These are phyloP conservation scores for Sabuloglossum arenarium DNA, from an alignment of 495 filamentous ascomycete species.

Conservation along the genomic window DNA sequence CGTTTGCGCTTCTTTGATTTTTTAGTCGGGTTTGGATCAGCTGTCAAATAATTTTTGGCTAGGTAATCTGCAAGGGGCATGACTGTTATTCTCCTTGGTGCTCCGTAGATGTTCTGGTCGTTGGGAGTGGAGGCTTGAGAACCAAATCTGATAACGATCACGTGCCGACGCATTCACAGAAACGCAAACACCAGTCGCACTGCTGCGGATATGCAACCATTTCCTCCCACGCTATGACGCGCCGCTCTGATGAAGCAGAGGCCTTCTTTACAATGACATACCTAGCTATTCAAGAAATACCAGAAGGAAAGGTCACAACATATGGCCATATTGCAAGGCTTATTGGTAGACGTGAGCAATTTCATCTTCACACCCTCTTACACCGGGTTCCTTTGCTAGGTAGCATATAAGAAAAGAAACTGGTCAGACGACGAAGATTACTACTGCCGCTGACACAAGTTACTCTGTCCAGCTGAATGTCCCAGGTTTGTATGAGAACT, in stretches of 20 bases:
- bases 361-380: neutral
- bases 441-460: neutral
- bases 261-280: constrained; percentile 75
- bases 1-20: constrained; percentile 76
- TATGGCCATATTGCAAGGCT: constrained; percentile 78
- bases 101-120: too few species aligned
- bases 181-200: too few species aligned
- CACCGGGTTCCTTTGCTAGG: neutral
- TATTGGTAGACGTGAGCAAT: constrained; percentile 51
- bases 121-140: too few species aligned
- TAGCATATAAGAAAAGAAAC: constrained; percentile 1
- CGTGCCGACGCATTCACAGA: neutral
- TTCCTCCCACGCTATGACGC: constrained; percentile 30
- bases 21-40: constrained; percentile 48
- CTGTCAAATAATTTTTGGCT: constrained; percentile 81
- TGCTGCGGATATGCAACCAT: neutral
- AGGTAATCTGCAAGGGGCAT: constrained; percentile 68
- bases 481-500: constrained; percentile 15
- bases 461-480: constrained; percentile 16
- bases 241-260: constrained; percentile 64
- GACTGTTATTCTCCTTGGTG: constrained; percentile 1
- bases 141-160: neutral
- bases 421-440: neutral
- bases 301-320: constrained; percentile 58
- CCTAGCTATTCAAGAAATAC: constrained; percentile 63